These are phyloP conservation scores for Papilionanthe hybrid DNA, from an alignment of 116 monocot genomes.

Conservation along the genomic window DNA sequence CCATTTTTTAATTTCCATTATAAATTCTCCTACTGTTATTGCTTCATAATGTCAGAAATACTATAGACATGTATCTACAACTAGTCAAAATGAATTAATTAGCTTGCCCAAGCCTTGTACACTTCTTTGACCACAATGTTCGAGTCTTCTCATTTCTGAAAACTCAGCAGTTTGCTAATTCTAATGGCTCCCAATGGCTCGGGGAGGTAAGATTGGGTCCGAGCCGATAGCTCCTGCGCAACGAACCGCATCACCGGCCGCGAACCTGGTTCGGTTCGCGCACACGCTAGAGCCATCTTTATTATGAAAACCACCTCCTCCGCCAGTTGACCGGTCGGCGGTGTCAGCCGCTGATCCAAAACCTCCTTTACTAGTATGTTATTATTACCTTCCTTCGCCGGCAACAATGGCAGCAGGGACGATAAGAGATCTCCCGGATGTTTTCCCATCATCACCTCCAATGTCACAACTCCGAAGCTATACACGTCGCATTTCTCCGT, in stretches of 20 bases:
- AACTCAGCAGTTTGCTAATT: conserved; percentile 37
- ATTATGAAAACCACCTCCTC: conserved; percentile 61
- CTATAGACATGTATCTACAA: too few species aligned
- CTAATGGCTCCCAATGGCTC: conserved; percentile 51
- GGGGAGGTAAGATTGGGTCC: conserved; percentile 31
- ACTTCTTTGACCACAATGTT: not conserved
- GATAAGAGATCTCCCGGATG: conserved; percentile 48
- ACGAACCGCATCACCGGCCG: conserved; percentile 57
- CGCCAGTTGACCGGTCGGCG: conserved; percentile 51
- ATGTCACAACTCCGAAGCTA: conserved; percentile 54
- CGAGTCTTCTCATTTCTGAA: conserved; percentile 25
- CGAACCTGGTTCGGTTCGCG: conserved; percentile 20
- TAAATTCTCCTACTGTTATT: too few species aligned
- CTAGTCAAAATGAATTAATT: too few species aligned
- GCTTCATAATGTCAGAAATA: too few species aligned
- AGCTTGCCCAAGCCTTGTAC: too few species aligned
- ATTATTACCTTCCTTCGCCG: conserved; percentile 2
- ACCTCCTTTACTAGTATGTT: conserved; percentile 41
- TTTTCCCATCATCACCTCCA: conserved; percentile 58
- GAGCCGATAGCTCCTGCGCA: conserved; percentile 63
- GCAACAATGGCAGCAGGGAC: conserved; percentile 1
- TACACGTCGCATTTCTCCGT: conserved; percentile 63
- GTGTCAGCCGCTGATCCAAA: conserved; percentile 46
- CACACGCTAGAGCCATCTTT: conserved; percentile 47
- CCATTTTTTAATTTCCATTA: too few species aligned